A percentile compares a stretch with the other conserved stretches of the same genome.
Evolutionary conservation across 1,284 basidiomycete species (phyloP).

Genomic region (Ceratobasidium sp.): DNA sequence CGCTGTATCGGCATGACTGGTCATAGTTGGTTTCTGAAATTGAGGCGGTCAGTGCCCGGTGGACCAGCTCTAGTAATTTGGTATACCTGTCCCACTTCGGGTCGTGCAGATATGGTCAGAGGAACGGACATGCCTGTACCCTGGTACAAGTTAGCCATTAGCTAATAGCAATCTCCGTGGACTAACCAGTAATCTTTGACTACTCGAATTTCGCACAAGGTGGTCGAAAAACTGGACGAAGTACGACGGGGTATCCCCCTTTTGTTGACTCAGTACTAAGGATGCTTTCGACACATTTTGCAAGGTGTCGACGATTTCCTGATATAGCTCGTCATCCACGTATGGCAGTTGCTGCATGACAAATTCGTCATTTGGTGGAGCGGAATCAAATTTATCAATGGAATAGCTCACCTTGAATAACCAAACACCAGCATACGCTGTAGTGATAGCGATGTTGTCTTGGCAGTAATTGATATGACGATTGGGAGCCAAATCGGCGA

Average conservation of each 20-base stretch:
- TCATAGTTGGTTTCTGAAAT: not conserved
- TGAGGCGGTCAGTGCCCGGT: not conserved
- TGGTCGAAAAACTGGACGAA: conserved; percentile 43
- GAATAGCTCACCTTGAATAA: conserved; percentile 20
- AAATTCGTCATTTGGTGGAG: not conserved
- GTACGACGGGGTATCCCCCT: conserved; percentile 34
- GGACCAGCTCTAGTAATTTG: not conserved
- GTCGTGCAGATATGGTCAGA: not conserved
- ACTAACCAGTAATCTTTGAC: conserved; percentile 10
- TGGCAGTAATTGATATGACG: conserved; percentile 31
- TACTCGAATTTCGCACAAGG: conserved; percentile 19
- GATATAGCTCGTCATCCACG: conserved; percentile 27
- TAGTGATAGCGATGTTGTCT: conserved; percentile 14
- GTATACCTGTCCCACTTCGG: not conserved
- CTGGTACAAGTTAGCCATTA: not conserved
- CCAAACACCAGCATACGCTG: conserved; percentile 35
- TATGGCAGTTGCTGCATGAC: conserved; percentile 25
- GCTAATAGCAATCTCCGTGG: not conserved
- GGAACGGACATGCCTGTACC: no score
- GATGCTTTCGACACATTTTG: conserved; percentile 12
- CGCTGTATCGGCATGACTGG: not conserved
- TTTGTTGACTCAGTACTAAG: conserved; percentile 1
- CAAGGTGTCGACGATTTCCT: conserved; percentile 20
- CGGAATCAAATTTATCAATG: not conserved
- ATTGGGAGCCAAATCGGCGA: conserved; percentile 11